Percentiles rank a stretch among this genome's conserved stretches.
These are phyloP conservation scores for Bathelium albidoporum DNA, from an alignment of 495 filamentous ascomycete genomes.

Conservation along the genomic window DNA sequence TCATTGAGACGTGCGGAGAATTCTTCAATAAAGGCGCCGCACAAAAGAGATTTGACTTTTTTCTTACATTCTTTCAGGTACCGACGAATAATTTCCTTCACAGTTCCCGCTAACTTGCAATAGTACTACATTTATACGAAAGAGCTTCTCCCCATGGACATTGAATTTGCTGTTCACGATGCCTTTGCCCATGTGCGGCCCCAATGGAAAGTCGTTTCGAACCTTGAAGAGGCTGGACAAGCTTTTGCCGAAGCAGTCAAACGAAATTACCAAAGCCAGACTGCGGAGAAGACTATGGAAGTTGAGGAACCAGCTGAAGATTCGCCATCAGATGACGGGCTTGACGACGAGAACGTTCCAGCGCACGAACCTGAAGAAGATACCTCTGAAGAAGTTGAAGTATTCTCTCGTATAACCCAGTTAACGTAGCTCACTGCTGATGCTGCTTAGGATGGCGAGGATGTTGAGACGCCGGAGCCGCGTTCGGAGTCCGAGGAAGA, in stretches of 20 bases:
- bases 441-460: slow-evolving; percentile 28
- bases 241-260: slow-evolving; percentile 79
- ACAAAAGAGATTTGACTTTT: slow-evolving; percentile 97
- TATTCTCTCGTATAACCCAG: slow-evolving; percentile 22
- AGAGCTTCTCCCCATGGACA: slow-evolving; percentile 85
- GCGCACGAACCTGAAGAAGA: slow-evolving; percentile 49
- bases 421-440: neutral
- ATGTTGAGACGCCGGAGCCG: slow-evolving; percentile 20
- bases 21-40: slow-evolving; percentile 90
- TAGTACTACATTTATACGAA: slow-evolving; percentile 95
- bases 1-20: slow-evolving; percentile 91
- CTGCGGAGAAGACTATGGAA: slow-evolving; percentile 50
- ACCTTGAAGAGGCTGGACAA: slow-evolving; percentile 69
- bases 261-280: slow-evolving; percentile 74
- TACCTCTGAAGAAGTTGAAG: slow-evolving; percentile 45
- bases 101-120: slow-evolving; percentile 17
- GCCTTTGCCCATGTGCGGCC: slow-evolving; percentile 74
- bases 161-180: slow-evolving; percentile 94
- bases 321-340: slow-evolving; percentile 28
- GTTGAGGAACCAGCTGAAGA: slow-evolving; percentile 44
- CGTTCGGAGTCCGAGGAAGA: slow-evolving; percentile 64
- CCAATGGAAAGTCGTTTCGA: slow-evolving; percentile 72
- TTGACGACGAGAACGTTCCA: slow-evolving; percentile 34
- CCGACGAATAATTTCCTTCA: neutral
- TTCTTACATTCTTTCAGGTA: slow-evolving; percentile 87